Conservation (phyloP, 140 eudicot species). For the Anethum foeniculum region DNA sequence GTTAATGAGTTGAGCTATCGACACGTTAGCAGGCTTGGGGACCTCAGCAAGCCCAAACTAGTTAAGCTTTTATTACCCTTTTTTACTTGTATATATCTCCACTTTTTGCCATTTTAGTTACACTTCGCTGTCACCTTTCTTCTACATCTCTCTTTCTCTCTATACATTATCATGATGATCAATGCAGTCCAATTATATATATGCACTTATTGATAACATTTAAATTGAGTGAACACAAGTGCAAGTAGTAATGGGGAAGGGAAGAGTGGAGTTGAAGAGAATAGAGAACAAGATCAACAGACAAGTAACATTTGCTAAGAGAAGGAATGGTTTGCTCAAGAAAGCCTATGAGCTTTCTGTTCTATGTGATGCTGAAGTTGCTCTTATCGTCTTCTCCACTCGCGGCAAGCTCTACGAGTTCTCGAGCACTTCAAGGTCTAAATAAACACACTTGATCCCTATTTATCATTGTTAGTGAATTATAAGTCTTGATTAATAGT, state of each 20-base stretch:
- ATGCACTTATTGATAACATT: neutral
- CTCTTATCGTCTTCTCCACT: slow-evolving; percentile 12
- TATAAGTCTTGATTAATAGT: no score
- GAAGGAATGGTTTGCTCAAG: slow-evolving; percentile 12
- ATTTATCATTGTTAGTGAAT: no score
- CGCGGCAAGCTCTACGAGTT: slow-evolving; percentile 15
- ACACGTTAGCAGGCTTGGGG: slow-evolving; percentile 3
- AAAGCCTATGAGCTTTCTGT: slow-evolving; percentile 15
- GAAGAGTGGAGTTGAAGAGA: slow-evolving; percentile 11
- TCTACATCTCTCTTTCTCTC: neutral
- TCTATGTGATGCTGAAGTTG: slow-evolving; percentile 13
- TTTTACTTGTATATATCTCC: neutral
- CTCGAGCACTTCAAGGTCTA: slow-evolving; percentile 9
- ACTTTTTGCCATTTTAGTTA: slow-evolving; percentile 5
- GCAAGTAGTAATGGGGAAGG: slow-evolving; percentile 1
- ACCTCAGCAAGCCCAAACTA: slow-evolving; percentile 8
- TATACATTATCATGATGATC: neutral
- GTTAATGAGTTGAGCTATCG: neutral
- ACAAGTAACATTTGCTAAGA: slow-evolving; percentile 14
- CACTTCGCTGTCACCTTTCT: slow-evolving; percentile 8
- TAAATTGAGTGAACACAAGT: neutral
- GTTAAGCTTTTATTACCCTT: slow-evolving; percentile 2
- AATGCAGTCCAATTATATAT: neutral
- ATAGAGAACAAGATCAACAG: slow-evolving; percentile 17
- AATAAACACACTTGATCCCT: neutral